Evolutionary conservation across 306 rosid genomes (phyloP), one percentile per base, ranked within the genome.

Genomic region (Lathyrus aphaca): DNA sequence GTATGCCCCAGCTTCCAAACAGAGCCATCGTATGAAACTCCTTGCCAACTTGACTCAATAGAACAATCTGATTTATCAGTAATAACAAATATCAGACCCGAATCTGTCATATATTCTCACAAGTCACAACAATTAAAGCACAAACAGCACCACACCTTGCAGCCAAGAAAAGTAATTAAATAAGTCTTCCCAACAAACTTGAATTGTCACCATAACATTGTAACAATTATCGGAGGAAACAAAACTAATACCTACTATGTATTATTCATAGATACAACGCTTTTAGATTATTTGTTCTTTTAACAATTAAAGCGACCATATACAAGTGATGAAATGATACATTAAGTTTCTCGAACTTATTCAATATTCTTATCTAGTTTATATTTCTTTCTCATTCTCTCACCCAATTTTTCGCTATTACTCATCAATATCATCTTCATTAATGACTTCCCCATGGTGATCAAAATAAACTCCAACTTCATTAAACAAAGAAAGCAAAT

Each of bases 391-490:
- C 10, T n/a, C 53, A 6, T 15, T 45, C 19, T 6, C 53, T 46
- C 46, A 15, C 16, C 4, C 3, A 1, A 42, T 35, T 35, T 1
- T 7, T 35, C 39, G 10, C 39, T 35, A 35, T 35, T 35, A 35
- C 3, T 35, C 39, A 35, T 35, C 39, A 35, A 35, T 35, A 35
- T 35, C 77, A 13, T 76, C 83, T 58, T 59, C 78, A 62, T 48
- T 58, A 32, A 50, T 61, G 2, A 18, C 30, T 35, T 77, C 76
- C 18, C 82, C 71, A 25, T 46, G 71, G 59, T 68, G 82, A 67
- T 73, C 72, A 77, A 94, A 90, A 75, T 81, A 87, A 16, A 94
- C 78, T 12, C 97, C 96, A 32, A 86, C 86, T 59, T 82, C 75
- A 78, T 91, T 91, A 55, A 91, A 91, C 82, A 87, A 74, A 42